Percentiles rank a stretch among this genome's conserved stretches.
phyloP scores from a whole-genome alignment of 768 basidiomycete genomes.

The Saitozyma podzolica region DNA sequence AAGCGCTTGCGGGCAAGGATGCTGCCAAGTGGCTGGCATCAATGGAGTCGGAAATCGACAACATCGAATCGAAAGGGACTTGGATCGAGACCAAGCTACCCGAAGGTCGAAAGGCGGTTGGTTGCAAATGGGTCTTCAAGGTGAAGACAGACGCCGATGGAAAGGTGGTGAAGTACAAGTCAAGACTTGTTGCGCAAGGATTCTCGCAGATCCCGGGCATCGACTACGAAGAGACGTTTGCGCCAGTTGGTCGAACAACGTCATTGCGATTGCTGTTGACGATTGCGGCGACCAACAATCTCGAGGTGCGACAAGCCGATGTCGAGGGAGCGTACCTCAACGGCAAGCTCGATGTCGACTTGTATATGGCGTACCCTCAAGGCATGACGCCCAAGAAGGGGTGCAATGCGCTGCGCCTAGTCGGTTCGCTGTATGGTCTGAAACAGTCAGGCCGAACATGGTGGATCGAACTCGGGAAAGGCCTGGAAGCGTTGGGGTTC shows the following conservation, averaged over 20 bases:
- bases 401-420: conserved; percentile 1
- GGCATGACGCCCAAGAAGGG: conserved; percentile 1
- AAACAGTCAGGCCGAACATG: conserved; percentile 18
- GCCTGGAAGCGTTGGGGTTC: conserved; percentile 15
- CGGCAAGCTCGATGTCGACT: conserved; percentile 6
- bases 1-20: background rate
- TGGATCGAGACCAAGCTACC: no score
- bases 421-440: conserved; percentile 13
- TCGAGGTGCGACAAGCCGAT: conserved; percentile 12
- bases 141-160: conserved; percentile 9
- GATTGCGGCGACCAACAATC: conserved; percentile 9
- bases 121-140: conserved; percentile 6
- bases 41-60: no score
- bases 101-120: no score
- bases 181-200: conserved; percentile 5
- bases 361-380: conserved; percentile 12
- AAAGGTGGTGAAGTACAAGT: conserved; percentile 4
- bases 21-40: no score
- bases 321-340: conserved; percentile 19
- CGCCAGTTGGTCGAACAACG: conserved; percentile 3
- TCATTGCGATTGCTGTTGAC: conserved; percentile 20
- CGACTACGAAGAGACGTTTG: conserved; percentile 3
- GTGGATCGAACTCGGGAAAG: conserved; percentile 12
- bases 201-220: conserved; percentile 5
- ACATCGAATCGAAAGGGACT: no score